Conservation (phyloP, 2,329 filamentous ascomycete genomes). For the Trichoderma gracile region DNA sequence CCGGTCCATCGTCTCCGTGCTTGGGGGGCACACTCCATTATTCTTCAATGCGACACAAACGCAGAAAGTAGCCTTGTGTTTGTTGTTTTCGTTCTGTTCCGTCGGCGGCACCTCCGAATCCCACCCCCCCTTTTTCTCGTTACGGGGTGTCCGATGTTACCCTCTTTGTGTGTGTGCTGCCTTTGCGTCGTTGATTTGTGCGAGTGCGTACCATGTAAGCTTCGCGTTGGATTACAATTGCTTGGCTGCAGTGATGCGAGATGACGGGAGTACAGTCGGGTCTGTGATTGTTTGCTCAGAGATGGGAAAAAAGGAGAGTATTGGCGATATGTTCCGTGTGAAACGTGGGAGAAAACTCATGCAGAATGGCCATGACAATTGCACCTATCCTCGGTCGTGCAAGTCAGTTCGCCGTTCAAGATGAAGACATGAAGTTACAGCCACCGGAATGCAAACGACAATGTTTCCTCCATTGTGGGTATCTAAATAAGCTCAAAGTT, state of each 20-base stretch:
- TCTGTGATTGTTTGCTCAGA: background rate
- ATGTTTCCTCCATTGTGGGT: too few species aligned
- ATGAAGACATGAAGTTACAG: too few species aligned
- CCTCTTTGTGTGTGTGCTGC: background rate
- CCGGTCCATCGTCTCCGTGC: background rate
- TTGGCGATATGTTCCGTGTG: background rate
- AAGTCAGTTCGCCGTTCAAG: too few species aligned
- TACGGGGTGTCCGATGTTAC: background rate
- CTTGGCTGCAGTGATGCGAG: background rate
- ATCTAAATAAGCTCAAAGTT: too few species aligned
- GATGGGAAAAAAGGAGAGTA: background rate
- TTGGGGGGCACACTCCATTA: background rate
- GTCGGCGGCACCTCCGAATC: conserved; percentile 15
- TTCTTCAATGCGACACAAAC: background rate
- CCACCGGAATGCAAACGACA: too few species aligned
- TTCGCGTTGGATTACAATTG: background rate
- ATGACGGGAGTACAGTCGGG: background rate
- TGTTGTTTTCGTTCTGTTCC: background rate
- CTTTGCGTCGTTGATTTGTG: background rate
- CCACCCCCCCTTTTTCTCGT: background rate
- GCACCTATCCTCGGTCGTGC: too few species aligned
- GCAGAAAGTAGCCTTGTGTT: background rate
- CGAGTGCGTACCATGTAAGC: background rate
- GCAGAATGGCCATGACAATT: background rate
- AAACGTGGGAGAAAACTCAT: background rate